Percentiles rank a stretch among this genome's conserved stretches.
These are phyloP conservation scores for Microcos paniculata DNA, from an alignment of 345 rosid genomes.

Conservation along the genomic window DNA sequence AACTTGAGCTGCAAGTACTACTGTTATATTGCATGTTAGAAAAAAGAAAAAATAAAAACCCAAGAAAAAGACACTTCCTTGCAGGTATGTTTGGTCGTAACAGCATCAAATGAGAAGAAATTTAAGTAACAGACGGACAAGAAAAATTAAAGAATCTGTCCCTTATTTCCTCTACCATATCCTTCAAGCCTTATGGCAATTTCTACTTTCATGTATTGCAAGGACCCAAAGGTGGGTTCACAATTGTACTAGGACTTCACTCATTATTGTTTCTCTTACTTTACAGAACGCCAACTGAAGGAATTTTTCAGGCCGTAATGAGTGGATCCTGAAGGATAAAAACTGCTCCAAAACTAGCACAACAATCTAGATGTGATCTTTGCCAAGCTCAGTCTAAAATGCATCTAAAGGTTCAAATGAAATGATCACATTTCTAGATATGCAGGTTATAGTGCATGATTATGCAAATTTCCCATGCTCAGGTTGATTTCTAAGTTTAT, in stretches of 20 bases:
- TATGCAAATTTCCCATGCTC: not conserved
- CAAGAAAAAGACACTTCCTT: not conserved
- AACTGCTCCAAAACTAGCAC: not conserved
- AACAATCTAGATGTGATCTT: not conserved
- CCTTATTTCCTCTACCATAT: not conserved
- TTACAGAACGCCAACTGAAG: not conserved
- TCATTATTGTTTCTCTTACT: too few species aligned
- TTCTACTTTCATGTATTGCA: not conserved
- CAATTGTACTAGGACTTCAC: not conserved
- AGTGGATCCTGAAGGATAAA: not conserved
- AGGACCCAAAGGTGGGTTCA: not conserved
- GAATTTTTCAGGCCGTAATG: not conserved
- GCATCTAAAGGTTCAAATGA: not conserved
- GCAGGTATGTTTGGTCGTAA: conserved; percentile 9
- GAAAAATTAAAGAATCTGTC: conserved; percentile 7
- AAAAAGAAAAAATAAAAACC: too few species aligned
- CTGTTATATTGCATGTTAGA: not conserved
- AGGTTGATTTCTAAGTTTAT: not conserved
- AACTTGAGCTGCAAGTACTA: not conserved
- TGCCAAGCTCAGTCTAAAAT: not conserved
- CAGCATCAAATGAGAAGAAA: not conserved
- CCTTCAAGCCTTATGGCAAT: not conserved
- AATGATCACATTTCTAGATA: not conserved
- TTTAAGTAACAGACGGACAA: not conserved
- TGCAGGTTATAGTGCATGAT: too few species aligned